These are phyloP conservation scores for Pseudognaphalium luteoalbum DNA, from an alignment of 129 eudicot genomes.

Conservation along the genomic window DNA sequence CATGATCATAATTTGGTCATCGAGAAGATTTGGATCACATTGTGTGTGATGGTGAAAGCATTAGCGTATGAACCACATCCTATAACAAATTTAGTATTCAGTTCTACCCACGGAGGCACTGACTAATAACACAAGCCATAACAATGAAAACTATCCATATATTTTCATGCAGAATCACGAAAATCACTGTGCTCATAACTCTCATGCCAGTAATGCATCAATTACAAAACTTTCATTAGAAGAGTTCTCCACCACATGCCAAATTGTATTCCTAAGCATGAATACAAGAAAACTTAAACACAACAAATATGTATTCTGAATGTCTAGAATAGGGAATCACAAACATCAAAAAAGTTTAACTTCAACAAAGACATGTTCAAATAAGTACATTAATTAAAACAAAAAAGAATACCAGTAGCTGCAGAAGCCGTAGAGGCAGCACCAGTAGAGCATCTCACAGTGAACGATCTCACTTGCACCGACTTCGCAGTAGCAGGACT, in stretches of 20 bases:
- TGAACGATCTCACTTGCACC: conserved; percentile 37
- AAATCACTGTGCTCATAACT: neutral
- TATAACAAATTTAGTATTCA: too few relatives aligned
- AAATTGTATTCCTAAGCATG: neutral
- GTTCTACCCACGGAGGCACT: too few relatives aligned
- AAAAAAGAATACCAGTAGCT: neutral
- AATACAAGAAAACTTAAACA: neutral
- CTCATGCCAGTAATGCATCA: neutral
- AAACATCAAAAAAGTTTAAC: neutral
- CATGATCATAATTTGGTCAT: too few relatives aligned
- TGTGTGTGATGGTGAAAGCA: neutral
- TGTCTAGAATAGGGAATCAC: neutral
- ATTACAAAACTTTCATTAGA: neutral
- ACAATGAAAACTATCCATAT: neutral
- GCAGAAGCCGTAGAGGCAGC: conserved; percentile 41
- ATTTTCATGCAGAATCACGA: neutral
- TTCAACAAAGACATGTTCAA: neutral
- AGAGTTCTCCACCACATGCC: neutral
- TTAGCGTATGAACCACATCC: neutral
- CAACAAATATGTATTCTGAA: neutral
- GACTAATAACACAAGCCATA: neutral
- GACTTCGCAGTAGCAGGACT: conserved; percentile 20
- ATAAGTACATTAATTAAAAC: neutral
- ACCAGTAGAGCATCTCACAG: conserved; percentile 56
- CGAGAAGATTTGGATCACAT: too few relatives aligned